Percentiles rank a stretch among this genome's conserved stretches.
Conservation (phyloP, 2,329 filamentous ascomycete genomes). For the Aspergillus neoniger region DNA sequence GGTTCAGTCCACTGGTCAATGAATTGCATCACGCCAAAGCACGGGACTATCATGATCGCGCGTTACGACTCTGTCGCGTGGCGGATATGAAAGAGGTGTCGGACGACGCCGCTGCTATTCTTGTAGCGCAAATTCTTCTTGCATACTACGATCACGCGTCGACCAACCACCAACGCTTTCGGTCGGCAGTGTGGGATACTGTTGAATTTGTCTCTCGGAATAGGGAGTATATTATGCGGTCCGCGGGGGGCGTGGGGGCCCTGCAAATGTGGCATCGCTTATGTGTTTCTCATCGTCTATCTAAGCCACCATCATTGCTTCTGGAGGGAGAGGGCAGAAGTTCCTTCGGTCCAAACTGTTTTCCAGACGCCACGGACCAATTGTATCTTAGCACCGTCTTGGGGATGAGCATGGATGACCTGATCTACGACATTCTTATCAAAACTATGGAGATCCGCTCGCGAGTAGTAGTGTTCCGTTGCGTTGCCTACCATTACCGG, state of each 20-base stretch:
- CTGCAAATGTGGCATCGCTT: constrained; percentile 28
- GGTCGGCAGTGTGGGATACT: constrained; percentile 15
- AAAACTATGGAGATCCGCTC: constrained; percentile 24
- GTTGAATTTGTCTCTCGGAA: constrained; percentile 13
- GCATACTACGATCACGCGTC: constrained; percentile 22
- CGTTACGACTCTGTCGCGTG: not conserved
- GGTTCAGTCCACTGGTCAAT: constrained; percentile 12
- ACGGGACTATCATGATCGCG: constrained; percentile 10
- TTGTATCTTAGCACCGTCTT: constrained; percentile 20
- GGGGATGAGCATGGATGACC: constrained; percentile 21
- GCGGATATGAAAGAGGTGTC: not conserved
- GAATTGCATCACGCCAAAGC: constrained; percentile 2
- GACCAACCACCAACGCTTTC: constrained; percentile 15
- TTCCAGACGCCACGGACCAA: constrained; percentile 16
- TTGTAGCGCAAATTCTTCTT: constrained; percentile 10
- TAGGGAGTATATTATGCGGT: not conserved
- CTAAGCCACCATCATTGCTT: constrained; percentile 20
- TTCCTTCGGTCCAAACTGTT: constrained; percentile 9
- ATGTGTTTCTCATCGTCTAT: constrained; percentile 20
- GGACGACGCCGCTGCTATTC: not conserved
- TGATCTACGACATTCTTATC: constrained; percentile 27
- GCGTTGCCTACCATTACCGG: constrained; percentile 8
- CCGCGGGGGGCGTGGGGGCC: not conserved
- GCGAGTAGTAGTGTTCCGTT: constrained; percentile 19
- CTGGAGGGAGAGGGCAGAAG: constrained; percentile 21